Evolutionary conservation across 441 rosid genomes (phyloP).

Genomic region (Arabidopsis hybrid): DNA sequence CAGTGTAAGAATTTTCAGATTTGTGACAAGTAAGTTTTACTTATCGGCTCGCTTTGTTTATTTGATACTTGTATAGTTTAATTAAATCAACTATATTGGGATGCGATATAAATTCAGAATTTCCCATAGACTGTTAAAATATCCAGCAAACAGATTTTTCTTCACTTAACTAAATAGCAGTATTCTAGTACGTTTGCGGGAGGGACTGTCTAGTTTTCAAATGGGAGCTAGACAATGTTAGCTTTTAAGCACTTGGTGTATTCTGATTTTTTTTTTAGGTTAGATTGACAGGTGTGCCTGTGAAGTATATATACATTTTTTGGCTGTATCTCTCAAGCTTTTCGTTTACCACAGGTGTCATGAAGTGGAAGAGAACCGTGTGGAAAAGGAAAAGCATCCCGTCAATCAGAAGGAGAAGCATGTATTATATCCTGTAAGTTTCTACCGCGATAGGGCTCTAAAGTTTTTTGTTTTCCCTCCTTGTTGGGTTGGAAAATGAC

Average conservation of each 20-base stretch:
- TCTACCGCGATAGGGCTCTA: conserved; percentile 8
- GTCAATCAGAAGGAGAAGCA: conserved; percentile 85
- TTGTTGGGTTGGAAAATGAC: conserved; percentile 34
- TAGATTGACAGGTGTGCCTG: conserved; percentile 2
- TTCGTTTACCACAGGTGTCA: conserved; percentile 65
- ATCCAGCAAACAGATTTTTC: not conserved
- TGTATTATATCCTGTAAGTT: conserved; percentile 71
- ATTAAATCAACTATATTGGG: conserved; percentile 2
- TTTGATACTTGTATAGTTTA: conserved; percentile 3
- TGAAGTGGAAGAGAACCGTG: conserved; percentile 81
- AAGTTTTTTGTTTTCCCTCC: not conserved
- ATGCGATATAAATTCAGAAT: conserved; percentile 3
- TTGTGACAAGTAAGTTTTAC: conserved; percentile 86
- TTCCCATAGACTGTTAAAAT: not conserved
- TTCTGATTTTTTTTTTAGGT: not conserved
- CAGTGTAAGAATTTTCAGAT: conserved; percentile 95
- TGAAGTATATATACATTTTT: conserved; percentile 9
- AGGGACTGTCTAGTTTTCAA: conserved; percentile 1
- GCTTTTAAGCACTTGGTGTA: not conserved
- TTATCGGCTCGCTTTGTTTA: not conserved
- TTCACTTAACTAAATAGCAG: conserved; percentile 12
- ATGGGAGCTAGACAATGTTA: conserved; percentile 1
- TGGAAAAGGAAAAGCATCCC: conserved; percentile 93
- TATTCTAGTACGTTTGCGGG: conserved; percentile 4
- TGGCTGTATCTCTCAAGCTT: conserved; percentile 27